Evolutionary conservation across 805 yeast genomes (phyloP), one percentile per base, ranked within the genome.

Genomic region (Kluyveromyces nonfermentans): DNA sequence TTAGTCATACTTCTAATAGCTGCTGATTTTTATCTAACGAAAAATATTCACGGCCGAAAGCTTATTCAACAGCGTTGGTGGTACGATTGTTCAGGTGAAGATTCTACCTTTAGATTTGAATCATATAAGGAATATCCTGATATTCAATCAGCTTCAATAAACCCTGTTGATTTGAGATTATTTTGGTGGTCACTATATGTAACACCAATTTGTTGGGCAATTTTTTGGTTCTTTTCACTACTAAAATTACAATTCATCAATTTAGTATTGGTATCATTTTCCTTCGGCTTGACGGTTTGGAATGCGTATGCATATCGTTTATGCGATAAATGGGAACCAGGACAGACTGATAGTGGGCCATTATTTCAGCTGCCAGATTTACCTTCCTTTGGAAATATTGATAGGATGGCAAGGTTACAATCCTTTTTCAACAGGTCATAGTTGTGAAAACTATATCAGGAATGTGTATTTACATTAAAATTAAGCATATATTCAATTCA

Each of bases 11-110:
- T 93, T 15, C 66, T 88, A 16, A 71, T 86, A 17, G 85, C 96
- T 0, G 86, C 87, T 1, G 98, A 90, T 62, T 90, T 90, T 57
- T 90, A 97, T 94, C 83, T 85, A 57, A 79, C 86, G 19, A 93
- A 90, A 59, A 90, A 90, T 63, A 84, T 90, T 20, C 72, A 95
- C 17, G 98, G 98, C 1, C 69, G 97, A 46, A 73, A 86, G 45
- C 64, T 90, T 44, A 97, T 93, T 4, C 97, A 97, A 0, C 71
- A 93, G 50, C 73, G 94, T 50, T 90, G 98, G 98, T 90, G 97
- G 96, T 93, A 90, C 60, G 97, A 90, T 59, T 72, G 88, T 0
- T 49, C 60, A 2, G 53, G 55, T 8, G 42, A 46, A 10, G 49
- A 52, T 10, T 49, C 52, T 5, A 47, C 54, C 6, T 59, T 64